Evolutionary conservation across 202 grass and related monocot species (phyloP).

Genomic region (Eragrostis tef): DNA sequence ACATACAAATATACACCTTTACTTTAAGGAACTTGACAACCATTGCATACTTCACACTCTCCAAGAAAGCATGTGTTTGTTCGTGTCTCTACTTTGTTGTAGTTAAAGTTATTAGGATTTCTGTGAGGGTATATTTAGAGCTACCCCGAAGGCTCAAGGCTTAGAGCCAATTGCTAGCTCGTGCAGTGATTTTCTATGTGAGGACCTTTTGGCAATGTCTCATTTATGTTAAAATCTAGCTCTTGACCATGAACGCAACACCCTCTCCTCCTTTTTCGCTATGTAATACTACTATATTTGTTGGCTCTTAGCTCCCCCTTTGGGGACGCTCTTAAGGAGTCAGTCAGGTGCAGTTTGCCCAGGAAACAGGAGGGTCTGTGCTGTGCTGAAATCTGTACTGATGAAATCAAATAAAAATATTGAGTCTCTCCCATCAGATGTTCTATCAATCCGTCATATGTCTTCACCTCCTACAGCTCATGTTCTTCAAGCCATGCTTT

Average conservation of each 20-base stretch:
- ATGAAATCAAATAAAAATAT: too few species aligned
- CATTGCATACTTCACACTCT: background rate
- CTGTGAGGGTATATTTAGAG: background rate
- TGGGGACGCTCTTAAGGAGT: too few species aligned
- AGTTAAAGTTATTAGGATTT: background rate
- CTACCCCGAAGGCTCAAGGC: too few species aligned
- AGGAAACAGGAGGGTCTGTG: background rate
- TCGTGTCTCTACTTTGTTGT: background rate
- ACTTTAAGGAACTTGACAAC: background rate
- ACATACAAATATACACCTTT: background rate
- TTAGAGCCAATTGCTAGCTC: too few species aligned
- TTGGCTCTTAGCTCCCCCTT: too few species aligned
- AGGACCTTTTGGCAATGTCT: too few species aligned
- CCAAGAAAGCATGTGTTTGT: background rate
- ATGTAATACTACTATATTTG: too few species aligned
- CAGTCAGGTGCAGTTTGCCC: background rate
- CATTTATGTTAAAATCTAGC: too few species aligned
- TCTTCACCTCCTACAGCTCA: background rate
- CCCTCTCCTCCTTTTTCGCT: too few species aligned
- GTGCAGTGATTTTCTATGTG: too few species aligned
- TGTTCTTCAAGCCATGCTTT: background rate
- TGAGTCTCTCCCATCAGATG: background rate
- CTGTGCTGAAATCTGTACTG: background rate
- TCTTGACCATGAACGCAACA: too few species aligned
- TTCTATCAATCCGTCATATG: background rate